Conservation (phyloP, 2,329 filamentous ascomycete genomes). For the Trichoderma koningiopsis region DNA sequence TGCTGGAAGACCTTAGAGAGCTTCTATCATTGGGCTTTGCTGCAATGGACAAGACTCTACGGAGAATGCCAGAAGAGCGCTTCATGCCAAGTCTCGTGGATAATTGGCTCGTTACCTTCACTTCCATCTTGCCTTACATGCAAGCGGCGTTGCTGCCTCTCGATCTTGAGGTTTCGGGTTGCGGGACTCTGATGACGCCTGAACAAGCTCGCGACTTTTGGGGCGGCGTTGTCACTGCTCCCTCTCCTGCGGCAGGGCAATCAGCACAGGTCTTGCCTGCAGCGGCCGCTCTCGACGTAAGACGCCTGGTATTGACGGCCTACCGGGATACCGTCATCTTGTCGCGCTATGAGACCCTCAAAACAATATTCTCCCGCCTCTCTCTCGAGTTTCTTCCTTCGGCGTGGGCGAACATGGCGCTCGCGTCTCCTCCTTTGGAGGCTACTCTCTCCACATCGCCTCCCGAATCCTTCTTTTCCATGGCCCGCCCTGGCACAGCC, state of each 20-base stretch:
- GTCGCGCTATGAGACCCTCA: slow-evolving; percentile 84
- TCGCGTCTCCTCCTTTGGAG: slow-evolving; percentile 56
- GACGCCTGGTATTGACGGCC: slow-evolving; percentile 82
- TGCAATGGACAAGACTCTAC: slow-evolving; percentile 81
- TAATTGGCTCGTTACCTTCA: slow-evolving; percentile 92
- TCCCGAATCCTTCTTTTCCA: slow-evolving; percentile 49
- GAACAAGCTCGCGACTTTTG: slow-evolving; percentile 89
- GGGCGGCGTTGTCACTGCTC: slow-evolving; percentile 64
- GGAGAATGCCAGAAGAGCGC: slow-evolving; percentile 77
- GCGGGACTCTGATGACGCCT: slow-evolving; percentile 73
- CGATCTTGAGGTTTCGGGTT: slow-evolving; percentile 89
- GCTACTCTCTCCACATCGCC: slow-evolving; percentile 56
- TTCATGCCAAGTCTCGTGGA: slow-evolving; percentile 90
- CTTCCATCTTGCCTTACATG: slow-evolving; percentile 86
- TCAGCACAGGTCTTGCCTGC: slow-evolving; percentile 49
- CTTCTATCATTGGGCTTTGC: slow-evolving; percentile 79
- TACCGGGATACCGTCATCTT: slow-evolving; percentile 90
- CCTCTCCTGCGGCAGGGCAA: slow-evolving; percentile 34
- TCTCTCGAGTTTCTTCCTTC: slow-evolving; percentile 75
- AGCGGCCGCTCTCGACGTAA: slow-evolving; percentile 72
- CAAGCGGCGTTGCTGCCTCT: slow-evolving; percentile 93
- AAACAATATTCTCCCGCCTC: slow-evolving; percentile 85
- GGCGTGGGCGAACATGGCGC: slow-evolving; percentile 53
- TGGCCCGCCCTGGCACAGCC: slow-evolving; percentile 69
- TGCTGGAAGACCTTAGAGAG: slow-evolving; percentile 77